phyloP scores from a whole-genome alignment of 768 basidiomycete genomes.

The Cubamyces sp. region DNA sequence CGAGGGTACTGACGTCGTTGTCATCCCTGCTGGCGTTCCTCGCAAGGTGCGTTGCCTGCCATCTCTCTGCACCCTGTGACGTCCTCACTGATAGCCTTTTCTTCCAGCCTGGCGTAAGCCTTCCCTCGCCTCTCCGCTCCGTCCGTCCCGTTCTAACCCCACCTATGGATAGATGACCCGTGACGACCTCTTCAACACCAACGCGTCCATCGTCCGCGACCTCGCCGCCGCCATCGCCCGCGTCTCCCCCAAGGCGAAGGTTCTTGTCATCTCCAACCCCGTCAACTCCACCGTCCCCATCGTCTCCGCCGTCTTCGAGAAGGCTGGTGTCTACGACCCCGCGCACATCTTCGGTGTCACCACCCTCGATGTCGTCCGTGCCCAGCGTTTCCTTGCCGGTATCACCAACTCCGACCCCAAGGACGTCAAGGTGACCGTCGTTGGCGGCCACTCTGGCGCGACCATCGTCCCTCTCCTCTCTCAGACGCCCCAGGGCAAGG shows the following conservation, averaged over 20 bases:
- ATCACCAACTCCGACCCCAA: conserved; percentile 66
- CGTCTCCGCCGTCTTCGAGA: conserved; percentile 88
- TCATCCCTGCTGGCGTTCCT: conserved; percentile 99
- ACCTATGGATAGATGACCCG: conserved; percentile 78
- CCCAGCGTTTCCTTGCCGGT: conserved; percentile 85
- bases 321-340: conserved; percentile 92
- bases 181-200: conserved; percentile 97
- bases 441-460: conserved; percentile 96
- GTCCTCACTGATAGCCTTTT: conserved; percentile 36
- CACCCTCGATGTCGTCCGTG: conserved; percentile 96
- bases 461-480: conserved; percentile 97
- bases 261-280: conserved; percentile 98
- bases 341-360: conserved; percentile 93
- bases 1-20: conserved; percentile 87
- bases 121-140: conserved; percentile 14
- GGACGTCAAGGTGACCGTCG: conserved; percentile 77
- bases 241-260: conserved; percentile 86
- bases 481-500: conserved; percentile 72
- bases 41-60: conserved; percentile 72
- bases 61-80: background rate
- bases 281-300: conserved; percentile 99
- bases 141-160: conserved; percentile 30
- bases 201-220: conserved; percentile 97
- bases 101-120: conserved; percentile 79
- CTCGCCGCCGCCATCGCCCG: conserved; percentile 88